Evolutionary conservation across 2,329 filamentous ascomycete species (phyloP), one percentile per base, ranked within the genome.

Genomic region (Ophiostoma ips): DNA sequence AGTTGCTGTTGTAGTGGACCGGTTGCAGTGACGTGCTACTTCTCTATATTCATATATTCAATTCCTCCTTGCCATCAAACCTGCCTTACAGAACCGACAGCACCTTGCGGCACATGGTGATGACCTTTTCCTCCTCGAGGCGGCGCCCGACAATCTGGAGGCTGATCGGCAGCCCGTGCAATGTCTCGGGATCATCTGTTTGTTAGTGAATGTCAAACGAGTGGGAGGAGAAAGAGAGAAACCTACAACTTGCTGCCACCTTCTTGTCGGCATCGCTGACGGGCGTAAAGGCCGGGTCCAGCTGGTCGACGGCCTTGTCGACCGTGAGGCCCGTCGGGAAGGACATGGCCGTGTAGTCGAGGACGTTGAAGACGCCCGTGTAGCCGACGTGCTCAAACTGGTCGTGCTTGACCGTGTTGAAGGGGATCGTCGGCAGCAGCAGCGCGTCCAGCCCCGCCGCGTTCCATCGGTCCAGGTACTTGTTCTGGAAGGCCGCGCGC

Each of bases 381-480:
- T 73, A 74, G 2, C 64, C 70, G 46, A 73, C 71, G 35, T 73
- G 67, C 57, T 62, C 66, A 37, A 71, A 70, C 1, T 61, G 61
- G 5, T 68, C 68, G 43, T 68, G 64, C 58, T 69, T 66, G 30
- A 66, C 65, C 0, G 63, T 64, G 37, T 64, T 65, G 46, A 68
- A 73, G 0, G 71, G 68, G 31, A 68, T 70, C 0, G 69, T 71
- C 0, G 81, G 80, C 47, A 75, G 77, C 1, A 85, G 60, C 9
- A 85, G 70, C 1, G 77, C 77, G 58, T 85, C 82, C 8, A 82
- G 71, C 1, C 67, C 68, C 0, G 66, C 66, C 44, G 58, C 60
- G 33, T 65, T 65, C 71, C 71, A 73, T 2, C 67, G 63, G 37
- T 72, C 67, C 0, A 72, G 60, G 47, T 72, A 71, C 10, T 60